Base-by-base conservation (phyloP, 306 rosid species). In the Sicyos edulis region DNA sequence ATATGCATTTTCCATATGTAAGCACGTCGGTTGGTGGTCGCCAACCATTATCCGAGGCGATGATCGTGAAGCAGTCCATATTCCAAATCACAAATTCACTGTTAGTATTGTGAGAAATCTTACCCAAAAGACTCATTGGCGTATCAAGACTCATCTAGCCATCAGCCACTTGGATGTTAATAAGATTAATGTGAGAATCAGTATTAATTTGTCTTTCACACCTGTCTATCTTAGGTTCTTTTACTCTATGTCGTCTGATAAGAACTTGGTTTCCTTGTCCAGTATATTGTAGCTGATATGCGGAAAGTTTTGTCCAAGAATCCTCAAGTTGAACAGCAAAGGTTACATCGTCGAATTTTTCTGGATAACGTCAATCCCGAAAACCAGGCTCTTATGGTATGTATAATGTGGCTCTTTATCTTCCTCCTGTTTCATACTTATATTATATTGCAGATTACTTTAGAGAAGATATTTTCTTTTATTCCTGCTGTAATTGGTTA, bases 11-110 rank as follows among this genome's bases (percentile, higher is more conserved):
- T 67, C 37, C 26, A 51, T 73, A 20, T 78, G 79, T 76, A 81
- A 95, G 99, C 97, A 95, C 62, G 96, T 95, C 74, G 97, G 99
- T 32, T 95, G 99, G 99, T 95, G 99, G 99, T 95, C 99, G 24
- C 96, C 99, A 59, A 91, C 99, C 58, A 95, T 95, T 70, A 85
- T 95, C 68, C 85, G 97, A 86, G 99, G 99, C 5, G 99, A 95
- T 80, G 97, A 95, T 83, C 97, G 99, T 19, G 99, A 95, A 83
- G 99, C 99, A 74, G 92, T 95, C 67, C 99, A 95, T 77, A 95
- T 95, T 81, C 99, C 99, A 66, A 95, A 95, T 77, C 96, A 95
- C 84, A 89, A 95, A 83, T 95, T 95, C 83, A 86, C 99, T 64
- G 97, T 95, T 54, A 95, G 84, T 79, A 89, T 95, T 77, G 99